These are phyloP conservation scores for Geranium brycei DNA, from an alignment of 345 rosid genomes.

Conservation along the genomic window DNA sequence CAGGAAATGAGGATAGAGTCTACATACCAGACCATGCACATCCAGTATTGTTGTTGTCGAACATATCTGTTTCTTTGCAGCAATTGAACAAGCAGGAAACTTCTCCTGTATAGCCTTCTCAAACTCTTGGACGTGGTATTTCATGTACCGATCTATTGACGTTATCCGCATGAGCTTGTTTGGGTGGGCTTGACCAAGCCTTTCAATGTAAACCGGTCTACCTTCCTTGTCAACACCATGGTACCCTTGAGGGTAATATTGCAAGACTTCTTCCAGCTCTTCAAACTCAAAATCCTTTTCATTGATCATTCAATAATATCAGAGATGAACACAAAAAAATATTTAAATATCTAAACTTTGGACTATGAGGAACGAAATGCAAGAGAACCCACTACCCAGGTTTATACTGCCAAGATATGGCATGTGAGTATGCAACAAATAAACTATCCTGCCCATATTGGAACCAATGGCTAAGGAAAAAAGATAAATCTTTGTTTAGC, in stretches of 20 bases:
- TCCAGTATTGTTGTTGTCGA: constrained; percentile 82
- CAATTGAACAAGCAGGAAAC: constrained; percentile 87
- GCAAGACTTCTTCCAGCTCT: constrained; percentile 85
- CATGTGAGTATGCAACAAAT: neutral
- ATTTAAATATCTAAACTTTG: neutral
- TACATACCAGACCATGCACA: constrained; percentile 85
- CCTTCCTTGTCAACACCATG: constrained; percentile 98
- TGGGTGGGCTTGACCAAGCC: constrained; percentile 91
- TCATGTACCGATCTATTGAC: constrained; percentile 60
- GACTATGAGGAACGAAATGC: neutral
- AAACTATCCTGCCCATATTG: neutral
- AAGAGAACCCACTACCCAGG: too few species aligned
- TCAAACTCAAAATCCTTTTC: constrained; percentile 75
- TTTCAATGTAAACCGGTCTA: constrained; percentile 85
- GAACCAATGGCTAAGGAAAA: neutral
- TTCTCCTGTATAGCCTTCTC: constrained; percentile 78
- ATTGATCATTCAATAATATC: constrained; percentile 1
- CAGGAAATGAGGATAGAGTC: neutral
- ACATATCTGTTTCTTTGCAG: constrained; percentile 64
- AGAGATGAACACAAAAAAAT: neutral
- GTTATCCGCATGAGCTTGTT: constrained; percentile 74
- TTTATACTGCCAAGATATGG: neutral
- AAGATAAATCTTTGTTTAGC: neutral
- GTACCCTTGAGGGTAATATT: constrained; percentile 88
- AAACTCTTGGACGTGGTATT: constrained; percentile 93